Evolutionary conservation across 2,329 filamentous ascomycete species (phyloP).

Genomic region (Aureobasidium sp.): DNA sequence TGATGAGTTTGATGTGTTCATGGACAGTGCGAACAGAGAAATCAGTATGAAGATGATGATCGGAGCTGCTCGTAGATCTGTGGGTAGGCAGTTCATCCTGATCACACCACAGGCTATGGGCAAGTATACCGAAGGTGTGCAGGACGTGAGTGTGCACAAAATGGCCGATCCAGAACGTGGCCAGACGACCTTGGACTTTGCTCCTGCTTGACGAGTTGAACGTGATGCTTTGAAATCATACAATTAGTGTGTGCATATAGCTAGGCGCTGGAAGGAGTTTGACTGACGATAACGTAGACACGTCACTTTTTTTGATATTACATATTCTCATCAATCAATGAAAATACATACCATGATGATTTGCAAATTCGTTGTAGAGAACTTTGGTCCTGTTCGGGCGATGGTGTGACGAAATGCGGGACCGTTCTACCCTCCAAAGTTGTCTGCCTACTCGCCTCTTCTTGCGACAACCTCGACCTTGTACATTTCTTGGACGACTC

Average conservation of each 20-base stretch:
- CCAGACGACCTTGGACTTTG: slow-evolving; percentile 44
- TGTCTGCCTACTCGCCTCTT: too few species aligned
- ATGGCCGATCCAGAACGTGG: slow-evolving; percentile 60
- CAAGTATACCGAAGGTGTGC: slow-evolving; percentile 57
- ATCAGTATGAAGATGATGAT: slow-evolving; percentile 97
- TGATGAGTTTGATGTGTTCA: slow-evolving; percentile 99
- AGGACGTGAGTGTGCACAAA: slow-evolving; percentile 83
- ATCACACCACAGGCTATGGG: slow-evolving; percentile 92
- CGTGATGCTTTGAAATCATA: not conserved
- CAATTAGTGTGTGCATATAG: not conserved
- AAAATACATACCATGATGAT: too few species aligned
- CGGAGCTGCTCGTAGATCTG: slow-evolving; percentile 81
- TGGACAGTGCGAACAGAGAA: slow-evolving; percentile 96
- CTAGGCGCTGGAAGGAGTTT: slow-evolving; percentile 16
- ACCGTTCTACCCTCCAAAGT: too few species aligned
- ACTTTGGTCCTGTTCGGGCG: too few species aligned
- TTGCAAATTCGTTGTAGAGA: too few species aligned
- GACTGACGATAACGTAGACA: not conserved
- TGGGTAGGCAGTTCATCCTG: slow-evolving; percentile 95
- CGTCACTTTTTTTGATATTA: not conserved
- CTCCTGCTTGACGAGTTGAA: not conserved
- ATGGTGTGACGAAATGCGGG: too few species aligned
- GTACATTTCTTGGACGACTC: too few species aligned
- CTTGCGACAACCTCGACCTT: too few species aligned
- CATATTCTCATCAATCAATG: not conserved